These are phyloP conservation scores for Boletus sp. DNA, from an alignment of 768 basidiomycete species.

Conservation along the genomic window DNA sequence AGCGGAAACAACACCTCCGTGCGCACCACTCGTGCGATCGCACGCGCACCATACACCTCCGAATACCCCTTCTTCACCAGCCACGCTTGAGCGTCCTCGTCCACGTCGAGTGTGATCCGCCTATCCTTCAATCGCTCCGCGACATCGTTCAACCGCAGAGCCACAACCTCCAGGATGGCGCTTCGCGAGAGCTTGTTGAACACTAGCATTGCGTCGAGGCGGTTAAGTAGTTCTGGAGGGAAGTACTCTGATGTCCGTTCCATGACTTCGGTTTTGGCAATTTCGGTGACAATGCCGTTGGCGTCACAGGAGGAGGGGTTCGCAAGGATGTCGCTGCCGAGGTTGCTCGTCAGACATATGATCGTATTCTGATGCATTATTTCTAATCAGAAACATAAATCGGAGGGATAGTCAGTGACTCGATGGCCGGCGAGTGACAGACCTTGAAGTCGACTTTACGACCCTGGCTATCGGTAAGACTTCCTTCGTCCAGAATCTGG, in stretches of 20 bases:
- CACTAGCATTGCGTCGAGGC: constrained; percentile 81
- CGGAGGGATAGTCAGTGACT: not conserved
- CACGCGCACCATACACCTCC: constrained; percentile 80
- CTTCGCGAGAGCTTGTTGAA: constrained; percentile 84
- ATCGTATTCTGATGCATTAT: constrained; percentile 68
- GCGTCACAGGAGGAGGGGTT: constrained; percentile 57
- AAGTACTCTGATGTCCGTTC: constrained; percentile 76
- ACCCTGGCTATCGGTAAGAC: constrained; percentile 87
- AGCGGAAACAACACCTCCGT: constrained; percentile 80
- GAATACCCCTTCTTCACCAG: constrained; percentile 78
- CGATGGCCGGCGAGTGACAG: not conserved
- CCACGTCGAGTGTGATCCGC: constrained; percentile 70
- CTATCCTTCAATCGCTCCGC: constrained; percentile 58
- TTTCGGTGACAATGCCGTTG: constrained; percentile 60
- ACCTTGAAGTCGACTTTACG: constrained; percentile 90
- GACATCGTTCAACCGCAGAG: constrained; percentile 72
- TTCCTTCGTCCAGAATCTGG: constrained; percentile 89
- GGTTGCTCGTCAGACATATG: constrained; percentile 85
- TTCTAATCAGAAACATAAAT: not conserved
- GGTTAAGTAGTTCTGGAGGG: constrained; percentile 87
- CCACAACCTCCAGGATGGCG: constrained; percentile 77
- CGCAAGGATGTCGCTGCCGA: constrained; percentile 78
- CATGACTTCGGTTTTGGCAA: constrained; percentile 65
- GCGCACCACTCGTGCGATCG: constrained; percentile 82
- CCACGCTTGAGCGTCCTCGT: constrained; percentile 58